These are phyloP conservation scores for Pseudocercospora fuligena DNA, from an alignment of 2,329 filamentous ascomycete species.

Conservation along the genomic window DNA sequence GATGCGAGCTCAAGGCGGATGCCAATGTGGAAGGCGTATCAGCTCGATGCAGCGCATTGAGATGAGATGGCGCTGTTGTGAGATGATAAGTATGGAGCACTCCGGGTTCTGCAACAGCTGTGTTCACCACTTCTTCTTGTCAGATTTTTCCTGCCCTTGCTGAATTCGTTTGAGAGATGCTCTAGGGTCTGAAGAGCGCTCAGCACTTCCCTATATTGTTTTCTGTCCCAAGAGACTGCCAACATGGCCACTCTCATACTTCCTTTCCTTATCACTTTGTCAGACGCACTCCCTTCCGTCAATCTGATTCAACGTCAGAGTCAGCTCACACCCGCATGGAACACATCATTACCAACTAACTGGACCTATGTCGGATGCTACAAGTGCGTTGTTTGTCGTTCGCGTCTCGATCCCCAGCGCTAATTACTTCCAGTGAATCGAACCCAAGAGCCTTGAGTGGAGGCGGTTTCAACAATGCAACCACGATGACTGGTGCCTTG, in stretches of 20 bases:
- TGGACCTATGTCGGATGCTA: conserved; percentile 35
- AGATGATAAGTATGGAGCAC: not conserved
- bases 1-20: not conserved
- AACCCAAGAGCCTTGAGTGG: conserved; percentile 24
- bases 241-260: not conserved
- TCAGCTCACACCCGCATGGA: conserved; percentile 22
- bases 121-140: not conserved
- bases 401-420: not conserved
- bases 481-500: conserved; percentile 30
- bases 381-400: conserved; percentile 19
- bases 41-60: not conserved
- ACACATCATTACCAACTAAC: conserved; percentile 25
- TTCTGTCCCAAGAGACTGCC: not conserved
- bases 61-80: not conserved
- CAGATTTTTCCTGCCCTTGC: not conserved
- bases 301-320: conserved; percentile 17
- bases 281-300: not conserved
- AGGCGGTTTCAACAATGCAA: conserved; percentile 19
- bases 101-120: not conserved
- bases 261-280: not conserved
- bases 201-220: not conserved
- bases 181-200: not conserved
- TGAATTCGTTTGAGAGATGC: not conserved
- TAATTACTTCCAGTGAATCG: conserved; percentile 24
- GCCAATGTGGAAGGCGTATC: not conserved